phyloP scores from a whole-genome alignment of 768 basidiomycete genomes.

The Harrya chromipes region DNA sequence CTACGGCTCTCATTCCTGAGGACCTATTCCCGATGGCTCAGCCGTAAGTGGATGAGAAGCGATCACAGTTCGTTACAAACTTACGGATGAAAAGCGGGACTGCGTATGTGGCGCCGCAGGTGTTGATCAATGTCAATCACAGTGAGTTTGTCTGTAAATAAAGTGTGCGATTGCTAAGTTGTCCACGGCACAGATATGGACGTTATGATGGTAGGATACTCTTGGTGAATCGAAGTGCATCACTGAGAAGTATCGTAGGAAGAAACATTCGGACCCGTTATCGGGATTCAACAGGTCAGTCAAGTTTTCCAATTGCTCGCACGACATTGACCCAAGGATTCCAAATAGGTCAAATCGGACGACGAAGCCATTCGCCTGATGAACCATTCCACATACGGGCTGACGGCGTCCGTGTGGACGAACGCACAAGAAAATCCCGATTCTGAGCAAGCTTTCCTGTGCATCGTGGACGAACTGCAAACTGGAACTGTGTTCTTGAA shows the following conservation, averaged over 20 bases:
- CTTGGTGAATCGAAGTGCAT: not conserved
- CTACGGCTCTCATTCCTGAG: conserved; percentile 69
- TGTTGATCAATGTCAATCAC: conserved; percentile 87
- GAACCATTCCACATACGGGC: conserved; percentile 95
- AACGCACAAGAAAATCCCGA: conserved; percentile 54
- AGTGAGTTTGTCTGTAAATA: conserved; percentile 43
- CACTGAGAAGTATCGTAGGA: conserved; percentile 41
- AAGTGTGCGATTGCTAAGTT: conserved; percentile 3
- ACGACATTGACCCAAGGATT: not conserved
- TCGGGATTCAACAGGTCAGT: conserved; percentile 87
- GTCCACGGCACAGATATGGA: conserved; percentile 65
- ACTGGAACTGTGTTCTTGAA: conserved; percentile 95
- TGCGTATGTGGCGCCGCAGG: conserved; percentile 87
- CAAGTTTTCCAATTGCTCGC: not conserved
- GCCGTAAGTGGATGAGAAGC: conserved; percentile 43
- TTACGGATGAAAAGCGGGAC: conserved; percentile 52
- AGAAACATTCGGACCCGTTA: conserved; percentile 90
- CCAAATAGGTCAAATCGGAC: conserved; percentile 66
- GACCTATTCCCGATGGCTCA: conserved; percentile 64
- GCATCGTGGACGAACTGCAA: conserved; percentile 63
- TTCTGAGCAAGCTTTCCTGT: conserved; percentile 68
- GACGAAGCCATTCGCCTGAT: conserved; percentile 87
- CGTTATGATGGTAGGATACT: conserved; percentile 70
- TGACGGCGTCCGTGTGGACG: conserved; percentile 96
- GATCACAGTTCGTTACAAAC: not conserved